Evolutionary conservation across 2,329 filamentous ascomycete species (phyloP).

Genomic region (Sporothrix euskadiensis): DNA sequence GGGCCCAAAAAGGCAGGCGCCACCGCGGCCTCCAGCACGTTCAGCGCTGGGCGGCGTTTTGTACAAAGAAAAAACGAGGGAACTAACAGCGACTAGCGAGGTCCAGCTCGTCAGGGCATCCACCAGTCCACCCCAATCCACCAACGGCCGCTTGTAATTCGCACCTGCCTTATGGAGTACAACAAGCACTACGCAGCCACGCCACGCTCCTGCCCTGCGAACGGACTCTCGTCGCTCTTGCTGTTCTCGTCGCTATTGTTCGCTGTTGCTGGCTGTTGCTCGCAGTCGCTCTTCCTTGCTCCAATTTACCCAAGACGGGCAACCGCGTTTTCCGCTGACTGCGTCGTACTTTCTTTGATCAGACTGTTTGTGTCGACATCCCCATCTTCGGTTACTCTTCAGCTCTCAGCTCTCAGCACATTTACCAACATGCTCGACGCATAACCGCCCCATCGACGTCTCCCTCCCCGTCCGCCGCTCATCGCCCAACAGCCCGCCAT

Average conservation of each 20-base stretch:
- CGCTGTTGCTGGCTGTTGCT: no score
- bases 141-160: background rate
- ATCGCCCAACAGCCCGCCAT: background rate
- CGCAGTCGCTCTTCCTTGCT: background rate
- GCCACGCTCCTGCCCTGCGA: constrained; percentile 20
- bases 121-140: background rate
- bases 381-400: background rate
- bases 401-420: background rate
- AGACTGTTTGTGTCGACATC: constrained; percentile 6
- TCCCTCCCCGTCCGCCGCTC: background rate
- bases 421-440: background rate
- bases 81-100: background rate
- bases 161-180: background rate
- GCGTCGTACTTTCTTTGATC: background rate
- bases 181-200: background rate
- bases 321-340: constrained; percentile 25
- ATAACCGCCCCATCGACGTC: background rate
- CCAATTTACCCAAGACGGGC: constrained; percentile 17
- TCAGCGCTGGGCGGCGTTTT: background rate
- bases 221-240: constrained; percentile 15
- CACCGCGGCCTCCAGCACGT: constrained; percentile 18
- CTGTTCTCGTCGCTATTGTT: background rate
- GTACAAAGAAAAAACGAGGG: background rate
- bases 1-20: constrained; percentile 26
- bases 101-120: constrained; percentile 4